phyloP scores from a whole-genome alignment of 2,329 filamentous ascomycete genomes.

The Zymoseptoria tritici region DNA sequence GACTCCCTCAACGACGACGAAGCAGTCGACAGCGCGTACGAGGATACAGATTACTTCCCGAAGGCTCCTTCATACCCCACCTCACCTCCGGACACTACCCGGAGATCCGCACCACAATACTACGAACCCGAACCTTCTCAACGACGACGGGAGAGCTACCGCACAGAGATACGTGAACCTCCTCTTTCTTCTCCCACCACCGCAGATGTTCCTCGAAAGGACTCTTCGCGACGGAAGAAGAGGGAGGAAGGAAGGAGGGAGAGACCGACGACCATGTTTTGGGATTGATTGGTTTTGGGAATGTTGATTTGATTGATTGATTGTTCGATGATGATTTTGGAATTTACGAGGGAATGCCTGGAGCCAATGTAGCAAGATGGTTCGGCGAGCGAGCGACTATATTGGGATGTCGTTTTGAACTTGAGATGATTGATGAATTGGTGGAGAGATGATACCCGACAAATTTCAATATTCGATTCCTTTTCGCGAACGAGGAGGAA shows the following conservation, averaged over 20 bases:
- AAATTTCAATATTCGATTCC: background rate
- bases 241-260: background rate
- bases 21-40: slow-evolving; percentile 3
- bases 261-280: background rate
- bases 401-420: background rate
- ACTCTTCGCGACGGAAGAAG: background rate
- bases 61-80: background rate
- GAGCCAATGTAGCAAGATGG: too few relatives aligned
- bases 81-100: slow-evolving; percentile 10
- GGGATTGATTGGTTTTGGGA: background rate
- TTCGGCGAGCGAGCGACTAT: too few relatives aligned
- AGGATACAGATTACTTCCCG: background rate
- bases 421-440: background rate
- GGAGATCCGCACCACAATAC: slow-evolving; percentile 9
- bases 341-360: too few relatives aligned
- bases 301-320: background rate
- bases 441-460: background rate
- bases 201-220: background rate
- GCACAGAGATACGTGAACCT: slow-evolving; percentile 15
- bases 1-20: slow-evolving; percentile 6
- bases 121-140: background rate
- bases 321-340: too few relatives aligned
- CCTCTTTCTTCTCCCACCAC: background rate
- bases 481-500: background rate
- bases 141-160: slow-evolving; percentile 5